Percentiles rank a stretch among this genome's conserved stretches.
phyloP scores from a whole-genome alignment of 352 stramenopile genomes.

The Halophytophthora polymorphica region DNA sequence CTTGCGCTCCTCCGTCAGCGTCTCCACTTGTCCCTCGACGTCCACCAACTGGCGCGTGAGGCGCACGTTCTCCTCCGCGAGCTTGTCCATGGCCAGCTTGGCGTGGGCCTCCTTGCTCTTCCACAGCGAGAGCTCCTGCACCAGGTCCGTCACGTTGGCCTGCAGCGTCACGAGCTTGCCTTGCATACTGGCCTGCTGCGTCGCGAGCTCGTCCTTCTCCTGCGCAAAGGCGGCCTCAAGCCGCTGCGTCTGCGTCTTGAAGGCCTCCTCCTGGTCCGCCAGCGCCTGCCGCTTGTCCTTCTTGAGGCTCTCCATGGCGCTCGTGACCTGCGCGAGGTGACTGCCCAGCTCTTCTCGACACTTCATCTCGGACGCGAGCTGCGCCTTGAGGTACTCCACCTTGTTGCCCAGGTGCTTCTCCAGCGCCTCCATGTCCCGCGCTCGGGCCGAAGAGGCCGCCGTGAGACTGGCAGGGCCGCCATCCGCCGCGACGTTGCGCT shows the following conservation, averaged over 20 bases:
- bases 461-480: constrained; percentile 1
- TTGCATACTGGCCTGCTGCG: constrained; percentile 48
- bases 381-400: constrained; percentile 80
- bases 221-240: constrained; percentile 41
- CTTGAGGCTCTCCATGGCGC: constrained; percentile 61
- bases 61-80: constrained; percentile 65
- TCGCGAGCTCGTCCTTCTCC: constrained; percentile 47
- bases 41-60: constrained; percentile 65
- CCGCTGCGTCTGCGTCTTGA: constrained; percentile 51
- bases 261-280: constrained; percentile 55
- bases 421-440: constrained; percentile 40
- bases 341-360: constrained; percentile 80
- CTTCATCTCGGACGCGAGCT: constrained; percentile 80
- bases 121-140: constrained; percentile 63
- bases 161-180: constrained; percentile 64
- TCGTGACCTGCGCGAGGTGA: constrained; percentile 62
- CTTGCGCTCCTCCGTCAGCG: constrained; percentile 53
- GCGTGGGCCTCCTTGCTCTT: constrained; percentile 68
- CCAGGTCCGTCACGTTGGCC: constrained; percentile 72
- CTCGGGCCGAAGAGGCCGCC: constrained; percentile 8
- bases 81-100: constrained; percentile 69
- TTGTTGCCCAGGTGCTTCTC: constrained; percentile 81
- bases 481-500: constrained; percentile 14
- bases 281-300: constrained; percentile 53
- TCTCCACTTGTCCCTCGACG: constrained; percentile 50